Percentiles rank a stretch among this genome's conserved stretches.
These are phyloP conservation scores for Pisolithus sp. DNA, from an alignment of 768 basidiomycete genomes.

Conservation along the genomic window DNA sequence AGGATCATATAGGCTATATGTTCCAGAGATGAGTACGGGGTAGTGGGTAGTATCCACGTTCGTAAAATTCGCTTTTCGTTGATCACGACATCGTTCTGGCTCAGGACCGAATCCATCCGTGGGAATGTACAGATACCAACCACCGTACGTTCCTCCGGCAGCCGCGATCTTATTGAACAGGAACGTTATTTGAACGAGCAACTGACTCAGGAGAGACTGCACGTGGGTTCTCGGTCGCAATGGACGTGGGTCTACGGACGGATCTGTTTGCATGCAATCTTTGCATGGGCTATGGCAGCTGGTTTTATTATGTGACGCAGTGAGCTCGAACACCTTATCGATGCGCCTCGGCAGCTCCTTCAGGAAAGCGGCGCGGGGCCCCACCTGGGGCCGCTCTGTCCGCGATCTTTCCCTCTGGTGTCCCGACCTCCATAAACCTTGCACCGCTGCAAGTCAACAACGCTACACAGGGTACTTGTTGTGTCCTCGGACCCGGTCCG, in stretches of 20 bases:
- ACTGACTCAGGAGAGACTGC: too few relatives aligned
- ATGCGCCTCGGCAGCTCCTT: constrained; percentile 21
- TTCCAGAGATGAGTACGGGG: neutral
- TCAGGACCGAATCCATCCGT: neutral
- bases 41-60: neutral
- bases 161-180: too few relatives aligned
- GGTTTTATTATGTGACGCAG: constrained; percentile 4
- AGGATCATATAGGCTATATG: neutral
- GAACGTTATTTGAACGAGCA: too few relatives aligned
- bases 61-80: neutral
- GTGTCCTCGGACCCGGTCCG: neutral
- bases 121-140: neutral
- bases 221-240: too few relatives aligned
- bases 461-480: neutral
- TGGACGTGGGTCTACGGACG: too few relatives aligned
- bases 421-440: neutral
- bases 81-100: neutral
- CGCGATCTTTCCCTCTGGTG: constrained; percentile 7
- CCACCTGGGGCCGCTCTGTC: constrained; percentile 3
- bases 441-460: neutral
- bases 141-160: too few relatives aligned
- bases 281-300: constrained; percentile 1
- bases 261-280: neutral
- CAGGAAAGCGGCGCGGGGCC: constrained; percentile 6
- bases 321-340: constrained; percentile 21